These are phyloP conservation scores for Hyaloscypha hepaticicola DNA, from an alignment of 495 filamentous ascomycete species.

Conservation along the genomic window DNA sequence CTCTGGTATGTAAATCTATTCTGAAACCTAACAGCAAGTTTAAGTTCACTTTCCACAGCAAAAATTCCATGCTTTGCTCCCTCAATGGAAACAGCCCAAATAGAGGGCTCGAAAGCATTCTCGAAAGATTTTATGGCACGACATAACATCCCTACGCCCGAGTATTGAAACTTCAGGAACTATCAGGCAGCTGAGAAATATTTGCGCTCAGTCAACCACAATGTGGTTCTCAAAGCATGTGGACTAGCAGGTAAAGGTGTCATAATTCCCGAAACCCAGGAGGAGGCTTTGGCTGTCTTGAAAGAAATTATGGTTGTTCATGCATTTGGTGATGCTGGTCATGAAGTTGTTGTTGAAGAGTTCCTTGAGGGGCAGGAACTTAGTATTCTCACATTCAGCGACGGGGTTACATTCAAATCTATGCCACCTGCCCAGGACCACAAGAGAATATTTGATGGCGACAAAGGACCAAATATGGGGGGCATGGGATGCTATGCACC, in stretches of 20 bases:
- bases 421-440: conserved; percentile 92
- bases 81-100: conserved; percentile 72
- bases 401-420: conserved; percentile 78
- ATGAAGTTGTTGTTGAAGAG: conserved; percentile 94
- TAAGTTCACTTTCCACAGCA: conserved; percentile 42
- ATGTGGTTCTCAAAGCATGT: conserved; percentile 73
- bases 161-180: conserved; percentile 79
- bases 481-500: conserved; percentile 97
- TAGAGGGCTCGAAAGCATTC: conserved; percentile 94
- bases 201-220: conserved; percentile 68
- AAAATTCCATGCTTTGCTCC: conserved; percentile 87
- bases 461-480: conserved; percentile 88
- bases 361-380: conserved; percentile 87
- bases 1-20: conserved; percentile 34
- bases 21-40: conserved; percentile 32
- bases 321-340: conserved; percentile 82
- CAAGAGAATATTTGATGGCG: conserved; percentile 86
- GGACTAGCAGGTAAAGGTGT: conserved; percentile 78
- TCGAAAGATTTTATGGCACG: conserved; percentile 96
- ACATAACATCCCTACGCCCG: conserved; percentile 83
- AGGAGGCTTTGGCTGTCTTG: conserved; percentile 75
- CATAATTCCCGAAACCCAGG: conserved; percentile 64
- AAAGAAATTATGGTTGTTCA: conserved; percentile 84
- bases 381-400: conserved; percentile 84
- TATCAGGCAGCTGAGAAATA: conserved; percentile 74